A percentile compares a stretch with the other conserved stretches of the same genome.
Conservation (phyloP, 1,284 basidiomycete genomes). For the Ustilago trichophora region DNA sequence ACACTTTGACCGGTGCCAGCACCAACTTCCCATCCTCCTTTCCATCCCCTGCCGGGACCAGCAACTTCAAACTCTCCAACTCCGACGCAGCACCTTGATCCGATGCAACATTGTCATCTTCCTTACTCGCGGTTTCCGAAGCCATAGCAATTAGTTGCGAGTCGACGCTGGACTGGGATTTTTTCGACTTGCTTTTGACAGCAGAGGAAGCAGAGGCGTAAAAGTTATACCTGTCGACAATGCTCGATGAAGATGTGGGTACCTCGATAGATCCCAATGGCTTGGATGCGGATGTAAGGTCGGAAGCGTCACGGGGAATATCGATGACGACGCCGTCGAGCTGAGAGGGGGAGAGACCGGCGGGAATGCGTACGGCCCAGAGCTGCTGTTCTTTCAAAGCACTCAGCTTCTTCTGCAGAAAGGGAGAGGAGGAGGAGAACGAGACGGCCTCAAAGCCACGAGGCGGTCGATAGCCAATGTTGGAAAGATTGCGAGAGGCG, state of each 20-base stretch:
- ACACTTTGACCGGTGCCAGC: constrained; percentile 23
- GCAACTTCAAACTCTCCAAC: constrained; percentile 35
- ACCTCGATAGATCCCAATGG: constrained; percentile 22
- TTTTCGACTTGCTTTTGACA: constrained; percentile 22
- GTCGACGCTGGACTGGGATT: constrained; percentile 14
- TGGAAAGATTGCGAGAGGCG: constrained; percentile 27
- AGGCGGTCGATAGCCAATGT: constrained; percentile 39
- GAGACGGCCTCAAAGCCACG: constrained; percentile 35
- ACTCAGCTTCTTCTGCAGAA: constrained; percentile 24
- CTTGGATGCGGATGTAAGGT: constrained; percentile 13
- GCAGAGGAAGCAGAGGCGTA: constrained; percentile 18
- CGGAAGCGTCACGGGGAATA: constrained; percentile 19
- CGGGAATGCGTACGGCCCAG: constrained; percentile 43
- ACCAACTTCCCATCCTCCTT: constrained; percentile 27
- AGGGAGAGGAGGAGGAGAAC: constrained; percentile 15
- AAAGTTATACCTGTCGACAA: constrained; percentile 41
- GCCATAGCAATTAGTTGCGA: constrained; percentile 58
- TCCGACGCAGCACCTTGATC: constrained; percentile 43
- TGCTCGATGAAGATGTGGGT: constrained; percentile 3
- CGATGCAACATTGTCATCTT: constrained; percentile 16
- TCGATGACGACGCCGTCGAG: constrained; percentile 42
- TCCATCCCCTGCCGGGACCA: constrained; percentile 36
- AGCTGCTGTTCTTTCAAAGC: constrained; percentile 23
- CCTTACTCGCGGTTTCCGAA: constrained; percentile 11
- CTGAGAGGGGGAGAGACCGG: constrained; percentile 26